Percentiles rank a stretch among this genome's conserved stretches.
Evolutionary conservation across 495 filamentous ascomycete species (phyloP).

Genomic region (Hyaloscypha hepaticicola): DNA sequence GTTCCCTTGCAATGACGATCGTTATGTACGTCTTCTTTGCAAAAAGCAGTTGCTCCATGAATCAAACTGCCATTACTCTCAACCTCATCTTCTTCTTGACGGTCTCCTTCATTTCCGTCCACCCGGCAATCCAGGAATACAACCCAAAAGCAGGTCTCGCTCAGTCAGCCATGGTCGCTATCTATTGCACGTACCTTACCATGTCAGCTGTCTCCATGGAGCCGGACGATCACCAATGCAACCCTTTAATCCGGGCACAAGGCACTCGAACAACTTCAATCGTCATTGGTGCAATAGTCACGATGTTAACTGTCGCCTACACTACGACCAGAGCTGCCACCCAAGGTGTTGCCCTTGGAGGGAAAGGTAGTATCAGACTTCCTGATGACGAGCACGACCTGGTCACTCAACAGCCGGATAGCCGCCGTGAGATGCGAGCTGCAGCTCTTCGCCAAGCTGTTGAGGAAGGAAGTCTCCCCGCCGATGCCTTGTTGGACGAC

Average conservation of each 20-base stretch:
- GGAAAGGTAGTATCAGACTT: slow-evolving; percentile 57
- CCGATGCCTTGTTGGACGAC: slow-evolving; percentile 82
- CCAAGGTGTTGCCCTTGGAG: slow-evolving; percentile 81
- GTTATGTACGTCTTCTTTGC: slow-evolving; percentile 99
- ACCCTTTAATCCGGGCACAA: slow-evolving; percentile 84
- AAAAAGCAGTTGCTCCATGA: slow-evolving; percentile 80
- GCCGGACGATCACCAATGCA: slow-evolving; percentile 91
- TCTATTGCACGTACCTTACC: slow-evolving; percentile 98
- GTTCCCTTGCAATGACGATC: slow-evolving; percentile 87
- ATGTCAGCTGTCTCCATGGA: slow-evolving; percentile 99
- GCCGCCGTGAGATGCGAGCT: slow-evolving; percentile 84
- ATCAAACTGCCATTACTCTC: slow-evolving; percentile 76
- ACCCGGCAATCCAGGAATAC: slow-evolving; percentile 85
- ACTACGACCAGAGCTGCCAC: slow-evolving; percentile 96
- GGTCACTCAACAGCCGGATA: slow-evolving; percentile 80
- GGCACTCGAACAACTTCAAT: slow-evolving; percentile 89
- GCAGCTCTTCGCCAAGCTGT: slow-evolving; percentile 90
- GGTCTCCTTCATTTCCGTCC: slow-evolving; percentile 81
- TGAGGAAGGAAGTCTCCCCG: slow-evolving; percentile 85
- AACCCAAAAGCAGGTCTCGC: slow-evolving; percentile 93
- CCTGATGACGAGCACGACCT: slow-evolving; percentile 74
- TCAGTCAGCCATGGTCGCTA: slow-evolving; percentile 94
- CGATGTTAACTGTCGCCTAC: slow-evolving; percentile 96
- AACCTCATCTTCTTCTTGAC: slow-evolving; percentile 83
- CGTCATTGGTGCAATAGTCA: slow-evolving; percentile 88